Conservation (phyloP, 345 rosid genomes). For the Camelina laxa region DNA sequence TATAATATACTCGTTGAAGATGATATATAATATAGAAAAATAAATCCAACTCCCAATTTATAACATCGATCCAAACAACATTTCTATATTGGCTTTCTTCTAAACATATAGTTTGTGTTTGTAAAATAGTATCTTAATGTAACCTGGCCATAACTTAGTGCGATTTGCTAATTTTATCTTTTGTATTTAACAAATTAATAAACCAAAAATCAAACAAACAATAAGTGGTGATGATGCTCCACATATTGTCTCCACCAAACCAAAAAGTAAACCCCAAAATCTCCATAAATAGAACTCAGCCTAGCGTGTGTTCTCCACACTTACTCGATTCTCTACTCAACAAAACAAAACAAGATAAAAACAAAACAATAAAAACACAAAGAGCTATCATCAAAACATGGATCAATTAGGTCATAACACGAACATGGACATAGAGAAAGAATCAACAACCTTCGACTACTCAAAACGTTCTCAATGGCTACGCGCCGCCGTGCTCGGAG, state of each 20-base stretch:
- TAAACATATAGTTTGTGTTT: no score
- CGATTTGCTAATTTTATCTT: no score
- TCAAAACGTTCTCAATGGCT: constrained; percentile 92
- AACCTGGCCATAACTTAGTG: no score
- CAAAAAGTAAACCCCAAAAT: constrained; percentile 27
- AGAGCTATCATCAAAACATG: constrained; percentile 42
- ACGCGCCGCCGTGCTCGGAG: constrained; percentile 91
- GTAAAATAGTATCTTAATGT: no score
- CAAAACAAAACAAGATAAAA: neutral
- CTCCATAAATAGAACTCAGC: constrained; percentile 54
- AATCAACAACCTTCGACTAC: constrained; percentile 57
- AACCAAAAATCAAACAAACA: neutral
- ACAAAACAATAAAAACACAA: constrained; percentile 1
- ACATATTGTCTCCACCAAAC: constrained; percentile 50
- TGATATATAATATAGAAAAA: no score
- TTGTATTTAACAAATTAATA: neutral
- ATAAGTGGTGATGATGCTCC: constrained; percentile 49
- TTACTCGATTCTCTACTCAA: constrained; percentile 35
- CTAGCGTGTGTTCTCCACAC: constrained; percentile 76
- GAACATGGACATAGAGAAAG: constrained; percentile 52
- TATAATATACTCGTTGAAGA: no score
- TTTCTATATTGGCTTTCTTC: no score
- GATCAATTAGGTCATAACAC: constrained; percentile 39
- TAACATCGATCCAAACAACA: no score
- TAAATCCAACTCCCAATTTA: no score